phyloP scores from a whole-genome alignment of 1,284 basidiomycete species.

The Tetrapyrgos nigripes region DNA sequence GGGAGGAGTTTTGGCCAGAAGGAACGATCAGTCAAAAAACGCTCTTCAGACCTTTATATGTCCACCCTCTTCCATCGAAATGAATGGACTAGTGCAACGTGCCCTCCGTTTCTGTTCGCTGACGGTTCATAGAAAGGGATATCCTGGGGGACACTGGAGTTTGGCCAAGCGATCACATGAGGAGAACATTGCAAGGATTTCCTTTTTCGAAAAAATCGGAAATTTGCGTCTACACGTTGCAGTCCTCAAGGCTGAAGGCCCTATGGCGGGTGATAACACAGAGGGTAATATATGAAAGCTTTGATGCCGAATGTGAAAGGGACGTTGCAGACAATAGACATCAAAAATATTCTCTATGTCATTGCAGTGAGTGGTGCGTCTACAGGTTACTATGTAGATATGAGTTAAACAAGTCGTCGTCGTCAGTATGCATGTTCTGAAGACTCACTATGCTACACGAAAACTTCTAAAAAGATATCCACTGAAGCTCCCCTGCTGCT shows the following conservation, averaged over 20 bases:
- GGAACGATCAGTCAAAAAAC: no score
- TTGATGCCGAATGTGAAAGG: neutral
- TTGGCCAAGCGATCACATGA: conserved; percentile 31
- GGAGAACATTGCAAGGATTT: conserved; percentile 37
- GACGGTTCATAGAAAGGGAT: conserved; percentile 23
- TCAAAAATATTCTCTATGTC: neutral
- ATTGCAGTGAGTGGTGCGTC: no score
- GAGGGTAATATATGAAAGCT: neutral
- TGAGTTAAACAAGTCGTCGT: no score
- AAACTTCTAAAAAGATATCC: conserved; percentile 48
- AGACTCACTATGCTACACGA: conserved; percentile 21
- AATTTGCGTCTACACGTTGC: conserved; percentile 39
- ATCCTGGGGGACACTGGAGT: conserved; percentile 7
- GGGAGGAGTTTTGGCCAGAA: no score
- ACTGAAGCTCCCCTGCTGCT: conserved; percentile 76
- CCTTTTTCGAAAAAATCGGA: conserved; percentile 23
- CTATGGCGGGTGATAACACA: neutral
- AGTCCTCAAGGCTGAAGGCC: neutral
- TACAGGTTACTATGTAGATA: no score
- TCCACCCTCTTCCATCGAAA: no score
- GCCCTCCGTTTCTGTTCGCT: no score
- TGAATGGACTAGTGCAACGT: no score
- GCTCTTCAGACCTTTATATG: no score
- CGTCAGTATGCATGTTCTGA: no score
- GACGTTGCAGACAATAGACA: neutral